phyloP scores from a whole-genome alignment of 345 rosid species.

The Arabidopsis arenosa region DNA sequence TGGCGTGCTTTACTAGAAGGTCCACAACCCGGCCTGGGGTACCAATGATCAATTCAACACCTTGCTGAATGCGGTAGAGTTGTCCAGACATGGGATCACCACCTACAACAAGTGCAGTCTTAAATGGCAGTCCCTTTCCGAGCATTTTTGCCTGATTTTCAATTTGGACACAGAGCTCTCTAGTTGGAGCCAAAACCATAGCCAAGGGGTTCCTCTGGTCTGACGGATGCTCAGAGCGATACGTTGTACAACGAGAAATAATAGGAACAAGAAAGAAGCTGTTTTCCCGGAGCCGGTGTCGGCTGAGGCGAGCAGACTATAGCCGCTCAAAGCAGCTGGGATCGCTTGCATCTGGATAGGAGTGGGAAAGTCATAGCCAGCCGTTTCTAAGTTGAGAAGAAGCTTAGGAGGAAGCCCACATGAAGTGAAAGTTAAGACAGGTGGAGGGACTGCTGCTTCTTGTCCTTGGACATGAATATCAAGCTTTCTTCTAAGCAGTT shows the following conservation, averaged over 20 bases:
- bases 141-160: constrained; percentile 92
- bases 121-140: constrained; percentile 90
- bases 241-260: constrained; percentile 61
- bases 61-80: constrained; percentile 75
- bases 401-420: constrained; percentile 59
- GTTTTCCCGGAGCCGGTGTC: constrained; percentile 92
- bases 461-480: constrained; percentile 73
- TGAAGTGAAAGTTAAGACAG: constrained; percentile 69
- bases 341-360: constrained; percentile 93
- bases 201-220: constrained; percentile 60
- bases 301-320: constrained; percentile 81
- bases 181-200: constrained; percentile 80
- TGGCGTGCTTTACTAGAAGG: constrained; percentile 68
- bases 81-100: constrained; percentile 87
- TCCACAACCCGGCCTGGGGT: constrained; percentile 95
- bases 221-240: constrained; percentile 44
- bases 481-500: constrained; percentile 67
- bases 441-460: constrained; percentile 62
- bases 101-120: constrained; percentile 92
- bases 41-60: constrained; percentile 82
- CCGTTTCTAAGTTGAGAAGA: constrained; percentile 70
- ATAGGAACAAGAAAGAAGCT: constrained; percentile 83
- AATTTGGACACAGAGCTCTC: constrained; percentile 89
- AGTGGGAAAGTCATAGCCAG: constrained; percentile 77
- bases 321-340: constrained; percentile 72